phyloP scores from a whole-genome alignment of 2,329 filamentous ascomycete genomes.

The Colletotrichum ledebouriae region DNA sequence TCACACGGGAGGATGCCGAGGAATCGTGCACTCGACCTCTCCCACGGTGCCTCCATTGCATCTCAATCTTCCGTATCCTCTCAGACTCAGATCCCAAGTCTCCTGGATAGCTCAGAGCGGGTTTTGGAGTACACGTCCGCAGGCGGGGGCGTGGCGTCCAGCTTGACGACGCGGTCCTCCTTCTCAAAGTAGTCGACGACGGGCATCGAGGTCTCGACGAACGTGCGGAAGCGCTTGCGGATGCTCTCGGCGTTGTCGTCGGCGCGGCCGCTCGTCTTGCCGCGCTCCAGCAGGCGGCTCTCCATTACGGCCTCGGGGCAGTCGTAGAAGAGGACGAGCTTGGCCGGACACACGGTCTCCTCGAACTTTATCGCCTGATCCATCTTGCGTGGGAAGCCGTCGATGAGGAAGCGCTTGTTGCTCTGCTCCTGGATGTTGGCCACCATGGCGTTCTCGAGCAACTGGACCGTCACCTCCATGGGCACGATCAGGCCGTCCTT shows the following conservation, averaged over 20 bases:
- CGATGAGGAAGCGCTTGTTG: constrained; percentile 79
- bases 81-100: constrained; percentile 55
- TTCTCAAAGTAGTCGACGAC: constrained; percentile 88
- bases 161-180: constrained; percentile 83
- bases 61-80: too few species aligned
- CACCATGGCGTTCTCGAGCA: constrained; percentile 94
- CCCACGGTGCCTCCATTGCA: too few species aligned
- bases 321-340: constrained; percentile 93
- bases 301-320: constrained; percentile 93
- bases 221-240: constrained; percentile 94
- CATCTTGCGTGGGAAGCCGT: constrained; percentile 95
- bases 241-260: constrained; percentile 98
- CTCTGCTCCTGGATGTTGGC: constrained; percentile 68
- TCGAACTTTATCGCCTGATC: constrained; percentile 97
- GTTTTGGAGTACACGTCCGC: constrained; percentile 72
- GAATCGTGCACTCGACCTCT: too few species aligned
- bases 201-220: constrained; percentile 97
- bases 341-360: constrained; percentile 84
- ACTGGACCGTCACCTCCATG: constrained; percentile 96
- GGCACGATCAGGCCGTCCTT: constrained; percentile 95
- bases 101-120: constrained; percentile 61
- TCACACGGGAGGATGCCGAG: too few species aligned
- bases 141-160: constrained; percentile 78
- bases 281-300: constrained; percentile 84
- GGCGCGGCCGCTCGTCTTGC: constrained; percentile 89